A percentile compares a stretch with the other conserved stretches of the same genome.
phyloP scores from a whole-genome alignment of 176 grass and related monocot genomes.

The Saccharum officinarum region DNA sequence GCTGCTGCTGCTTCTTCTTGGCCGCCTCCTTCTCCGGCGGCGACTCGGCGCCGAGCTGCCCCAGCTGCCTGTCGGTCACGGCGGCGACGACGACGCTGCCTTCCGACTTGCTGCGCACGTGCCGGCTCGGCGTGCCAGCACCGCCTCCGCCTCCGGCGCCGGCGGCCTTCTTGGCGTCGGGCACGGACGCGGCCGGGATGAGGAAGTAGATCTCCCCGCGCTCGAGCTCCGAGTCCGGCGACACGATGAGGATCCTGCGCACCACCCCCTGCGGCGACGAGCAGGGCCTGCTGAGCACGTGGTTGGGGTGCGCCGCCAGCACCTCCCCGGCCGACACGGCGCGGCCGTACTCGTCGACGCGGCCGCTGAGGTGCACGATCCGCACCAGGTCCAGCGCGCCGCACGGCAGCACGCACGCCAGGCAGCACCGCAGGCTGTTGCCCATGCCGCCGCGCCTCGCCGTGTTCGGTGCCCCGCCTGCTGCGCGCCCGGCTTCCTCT shows the following conservation, averaged over 20 bases:
- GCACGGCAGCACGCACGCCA: slow-evolving; percentile 88
- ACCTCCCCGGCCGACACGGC: slow-evolving; percentile 69
- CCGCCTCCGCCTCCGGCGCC: neutral
- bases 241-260: slow-evolving; percentile 64
- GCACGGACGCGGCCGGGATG: slow-evolving; percentile 53
- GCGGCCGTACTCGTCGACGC: slow-evolving; percentile 84
- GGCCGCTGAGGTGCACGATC: slow-evolving; percentile 81
- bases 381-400: slow-evolving; percentile 88
- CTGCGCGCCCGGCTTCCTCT: no score
- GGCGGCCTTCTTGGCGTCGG: slow-evolving; percentile 46
- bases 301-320: slow-evolving; percentile 68
- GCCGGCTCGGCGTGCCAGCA: neutral
- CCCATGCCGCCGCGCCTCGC: slow-evolving; percentile 26
- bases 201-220: slow-evolving; percentile 91
- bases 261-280: slow-evolving; percentile 39
- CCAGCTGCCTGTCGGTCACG: neutral
- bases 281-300: slow-evolving; percentile 73
- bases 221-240: slow-evolving; percentile 74
- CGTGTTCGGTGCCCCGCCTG: no score
- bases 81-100: slow-evolving; percentile 29
- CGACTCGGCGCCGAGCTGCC: neutral
- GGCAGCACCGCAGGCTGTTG: slow-evolving; percentile 78
- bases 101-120: slow-evolving; percentile 38
- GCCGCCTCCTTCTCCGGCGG: neutral
- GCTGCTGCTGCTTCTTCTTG: neutral